phyloP scores from a whole-genome alignment of 1,284 basidiomycete genomes.

The Ceratobasidium theobromae region DNA sequence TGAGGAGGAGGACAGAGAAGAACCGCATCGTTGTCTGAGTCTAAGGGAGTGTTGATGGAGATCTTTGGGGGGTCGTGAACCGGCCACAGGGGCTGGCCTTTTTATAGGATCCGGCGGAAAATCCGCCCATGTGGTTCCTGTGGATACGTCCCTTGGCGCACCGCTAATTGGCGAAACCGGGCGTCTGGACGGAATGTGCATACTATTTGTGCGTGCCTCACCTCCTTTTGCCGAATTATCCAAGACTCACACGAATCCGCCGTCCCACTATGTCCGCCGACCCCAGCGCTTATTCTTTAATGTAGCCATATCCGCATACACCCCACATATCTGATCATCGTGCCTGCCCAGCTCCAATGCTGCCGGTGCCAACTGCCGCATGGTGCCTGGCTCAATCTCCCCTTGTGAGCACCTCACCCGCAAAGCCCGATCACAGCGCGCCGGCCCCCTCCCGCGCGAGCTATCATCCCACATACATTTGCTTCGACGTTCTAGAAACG shows the following conservation, averaged over 20 bases:
- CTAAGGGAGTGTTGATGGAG: conserved; percentile 2
- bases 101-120: neutral
- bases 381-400: no score
- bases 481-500: neutral
- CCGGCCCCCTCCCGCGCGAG: neutral
- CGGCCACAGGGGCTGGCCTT: neutral
- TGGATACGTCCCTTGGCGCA: conserved; percentile 21
- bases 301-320: neutral
- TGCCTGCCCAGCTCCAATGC: neutral
- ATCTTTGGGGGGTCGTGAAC: neutral
- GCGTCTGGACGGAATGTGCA: neutral
- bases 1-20: neutral
- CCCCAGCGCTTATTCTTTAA: neutral
- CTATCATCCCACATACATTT: neutral
- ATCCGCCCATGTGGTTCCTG: conserved; percentile 11
- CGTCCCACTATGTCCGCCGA: neutral
- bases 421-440: neutral
- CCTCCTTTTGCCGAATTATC: neutral
- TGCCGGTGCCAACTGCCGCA: no score
- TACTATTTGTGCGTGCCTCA: conserved; percentile 3
- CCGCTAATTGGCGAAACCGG: conserved; percentile 1
- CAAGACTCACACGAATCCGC: neutral
- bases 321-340: no score
- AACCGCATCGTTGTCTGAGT: conserved; percentile 7
- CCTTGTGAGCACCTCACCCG: neutral